Evolutionary conservation across 257 asterid genomes (phyloP).

Genomic region (Solanum appendiculatum): DNA sequence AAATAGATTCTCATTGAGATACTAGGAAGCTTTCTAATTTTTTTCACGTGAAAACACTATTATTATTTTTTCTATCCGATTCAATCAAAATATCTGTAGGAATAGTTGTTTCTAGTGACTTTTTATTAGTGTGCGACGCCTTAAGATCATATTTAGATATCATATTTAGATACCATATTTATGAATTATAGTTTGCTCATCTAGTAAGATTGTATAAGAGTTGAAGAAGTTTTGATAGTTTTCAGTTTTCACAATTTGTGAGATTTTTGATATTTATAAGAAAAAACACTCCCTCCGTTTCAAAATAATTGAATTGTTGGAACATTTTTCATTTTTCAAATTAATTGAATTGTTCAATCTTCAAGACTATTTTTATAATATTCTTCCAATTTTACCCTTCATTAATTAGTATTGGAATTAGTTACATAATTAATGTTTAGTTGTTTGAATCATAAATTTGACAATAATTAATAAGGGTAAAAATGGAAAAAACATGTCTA

Average conservation of each 20-base stretch:
- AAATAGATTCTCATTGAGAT: not conserved
- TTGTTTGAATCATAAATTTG: too few species aligned
- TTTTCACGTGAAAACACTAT: not conserved
- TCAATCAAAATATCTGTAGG: not conserved
- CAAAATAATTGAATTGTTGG: too few species aligned
- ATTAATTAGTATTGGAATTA: too few species aligned
- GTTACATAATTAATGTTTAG: too few species aligned
- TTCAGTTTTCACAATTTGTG: not conserved
- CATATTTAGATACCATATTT: not conserved
- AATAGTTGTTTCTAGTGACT: not conserved
- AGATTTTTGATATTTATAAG: not conserved
- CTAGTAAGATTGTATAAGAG: not conserved
- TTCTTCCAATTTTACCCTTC: too few species aligned
- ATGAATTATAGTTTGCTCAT: not conserved
- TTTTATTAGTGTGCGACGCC: not conserved
- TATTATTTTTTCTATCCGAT: not conserved
- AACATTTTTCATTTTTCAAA: too few species aligned
- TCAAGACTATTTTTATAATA: too few species aligned
- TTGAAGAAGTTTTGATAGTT: not conserved
- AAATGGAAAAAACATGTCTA: too few species aligned
- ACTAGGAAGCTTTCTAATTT: not conserved
- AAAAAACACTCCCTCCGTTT: too few species aligned
- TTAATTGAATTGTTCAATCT: too few species aligned
- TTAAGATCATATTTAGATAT: not conserved
- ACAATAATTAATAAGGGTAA: too few species aligned